These are phyloP conservation scores for Corinectria fuckeliana DNA, from an alignment of 2,329 filamentous ascomycete genomes.

Conservation along the genomic window DNA sequence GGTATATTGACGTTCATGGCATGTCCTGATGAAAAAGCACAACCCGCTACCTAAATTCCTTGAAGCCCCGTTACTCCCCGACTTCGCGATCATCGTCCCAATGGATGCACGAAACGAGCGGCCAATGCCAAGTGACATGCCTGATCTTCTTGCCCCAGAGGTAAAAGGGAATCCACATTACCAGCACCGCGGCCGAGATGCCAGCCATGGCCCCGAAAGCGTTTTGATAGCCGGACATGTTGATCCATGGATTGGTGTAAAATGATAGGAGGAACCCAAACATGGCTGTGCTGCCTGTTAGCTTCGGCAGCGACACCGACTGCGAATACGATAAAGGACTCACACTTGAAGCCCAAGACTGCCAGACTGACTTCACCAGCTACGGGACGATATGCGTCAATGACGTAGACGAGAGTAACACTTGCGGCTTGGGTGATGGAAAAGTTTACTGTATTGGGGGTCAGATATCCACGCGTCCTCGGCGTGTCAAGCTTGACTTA, in stretches of 20 bases:
- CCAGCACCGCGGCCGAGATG: constrained; percentile 54
- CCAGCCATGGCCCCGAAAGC: constrained; percentile 65
- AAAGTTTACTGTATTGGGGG: constrained; percentile 54
- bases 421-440: constrained; percentile 63
- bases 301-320: background rate
- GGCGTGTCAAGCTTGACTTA: constrained; percentile 41
- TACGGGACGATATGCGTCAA: constrained; percentile 63
- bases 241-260: constrained; percentile 66
- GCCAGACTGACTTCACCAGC: constrained; percentile 62
- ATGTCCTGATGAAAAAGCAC: background rate
- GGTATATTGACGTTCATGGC: constrained; percentile 6
- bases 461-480: background rate
- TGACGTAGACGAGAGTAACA: constrained; percentile 62
- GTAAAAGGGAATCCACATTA: constrained; percentile 58
- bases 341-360: constrained; percentile 61
- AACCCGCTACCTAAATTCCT: background rate
- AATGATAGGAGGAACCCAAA: constrained; percentile 66
- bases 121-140: constrained; percentile 56
- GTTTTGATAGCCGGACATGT: constrained; percentile 53
- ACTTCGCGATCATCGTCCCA: constrained; percentile 63
- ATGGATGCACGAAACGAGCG: constrained; percentile 51
- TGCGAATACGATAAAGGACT: constrained; percentile 26
- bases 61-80: constrained; percentile 51
- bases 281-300: constrained; percentile 44
- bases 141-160: constrained; percentile 58